Percentiles rank a stretch among this genome's conserved stretches.
Conservation (phyloP, 2,329 filamentous ascomycete genomes). For the Fusarium euwallaceae region DNA sequence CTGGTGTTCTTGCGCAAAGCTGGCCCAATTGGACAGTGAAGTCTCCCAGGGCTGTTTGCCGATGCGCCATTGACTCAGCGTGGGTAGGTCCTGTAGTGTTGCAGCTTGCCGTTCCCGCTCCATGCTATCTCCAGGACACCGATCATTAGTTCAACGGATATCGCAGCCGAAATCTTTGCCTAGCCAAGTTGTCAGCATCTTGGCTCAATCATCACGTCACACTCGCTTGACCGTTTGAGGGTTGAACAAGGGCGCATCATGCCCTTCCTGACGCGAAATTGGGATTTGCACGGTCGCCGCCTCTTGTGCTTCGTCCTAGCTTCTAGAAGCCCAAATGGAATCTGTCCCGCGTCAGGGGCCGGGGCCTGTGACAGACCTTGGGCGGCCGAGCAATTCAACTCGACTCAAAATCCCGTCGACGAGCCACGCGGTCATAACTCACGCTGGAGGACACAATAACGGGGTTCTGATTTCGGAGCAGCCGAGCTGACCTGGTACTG, state of each 20-base stretch:
- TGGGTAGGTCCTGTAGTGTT: not conserved
- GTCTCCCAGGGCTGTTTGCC: conserved; percentile 6
- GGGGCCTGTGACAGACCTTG: conserved; percentile 19
- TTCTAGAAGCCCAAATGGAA: conserved; percentile 49
- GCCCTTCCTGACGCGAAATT: conserved; percentile 40
- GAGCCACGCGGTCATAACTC: conserved; percentile 32
- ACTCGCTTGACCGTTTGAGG: conserved; percentile 13
- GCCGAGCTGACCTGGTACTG: conserved; percentile 18
- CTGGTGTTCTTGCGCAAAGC: conserved; percentile 1
- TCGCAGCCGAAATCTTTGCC: conserved; percentile 26
- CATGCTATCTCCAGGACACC: conserved; percentile 30
- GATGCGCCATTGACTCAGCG: not conserved
- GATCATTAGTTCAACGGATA: conserved; percentile 29
- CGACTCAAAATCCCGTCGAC: conserved; percentile 46
- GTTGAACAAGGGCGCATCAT: conserved; percentile 14
- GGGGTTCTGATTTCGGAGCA: conserved; percentile 20
- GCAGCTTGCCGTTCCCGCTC: conserved; percentile 19
- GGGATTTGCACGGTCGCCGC: conserved; percentile 35
- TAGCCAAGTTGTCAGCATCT: conserved; percentile 26
- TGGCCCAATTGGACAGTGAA: not conserved
- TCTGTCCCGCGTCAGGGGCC: conserved; percentile 29
- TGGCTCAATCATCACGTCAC: conserved; percentile 34
- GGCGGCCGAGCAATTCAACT: conserved; percentile 40
- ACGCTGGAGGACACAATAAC: conserved; percentile 16
- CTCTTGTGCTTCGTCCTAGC: conserved; percentile 26